Conservation (phyloP, 805 yeast genomes). For the Suhomyces prunicola region DNA sequence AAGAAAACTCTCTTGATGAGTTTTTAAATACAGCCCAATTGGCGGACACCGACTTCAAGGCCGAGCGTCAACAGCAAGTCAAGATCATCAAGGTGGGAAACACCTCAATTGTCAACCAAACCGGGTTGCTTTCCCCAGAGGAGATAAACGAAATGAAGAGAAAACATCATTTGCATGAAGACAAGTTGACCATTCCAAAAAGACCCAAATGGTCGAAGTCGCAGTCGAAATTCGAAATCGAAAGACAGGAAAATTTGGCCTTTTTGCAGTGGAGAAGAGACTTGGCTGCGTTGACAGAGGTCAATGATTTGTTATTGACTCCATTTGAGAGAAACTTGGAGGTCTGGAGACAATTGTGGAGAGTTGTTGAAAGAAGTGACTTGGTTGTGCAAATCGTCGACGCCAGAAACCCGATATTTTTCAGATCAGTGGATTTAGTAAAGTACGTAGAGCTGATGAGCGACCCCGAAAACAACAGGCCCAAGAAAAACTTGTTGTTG, state of each 20-base stretch:
- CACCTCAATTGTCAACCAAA: conserved; percentile 38
- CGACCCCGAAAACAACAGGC: conserved; percentile 45
- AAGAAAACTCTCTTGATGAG: conserved; percentile 90
- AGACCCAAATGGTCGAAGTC: conserved; percentile 81
- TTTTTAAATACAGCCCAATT: conserved; percentile 92
- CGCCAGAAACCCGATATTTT: conserved; percentile 89
- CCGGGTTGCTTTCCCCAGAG: conserved; percentile 56
- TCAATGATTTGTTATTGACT: conserved; percentile 79
- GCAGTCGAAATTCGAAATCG: conserved; percentile 73
- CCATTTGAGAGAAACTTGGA: conserved; percentile 97
- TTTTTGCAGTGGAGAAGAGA: conserved; percentile 93
- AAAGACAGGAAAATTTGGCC: conserved; percentile 83
- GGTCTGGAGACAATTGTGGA: conserved; percentile 98
- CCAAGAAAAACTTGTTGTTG: conserved; percentile 74
- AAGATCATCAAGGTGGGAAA: conserved; percentile 75
- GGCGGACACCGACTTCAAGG: conserved; percentile 94
- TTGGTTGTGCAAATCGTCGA: conserved; percentile 95
- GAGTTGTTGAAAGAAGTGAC: conserved; percentile 94
- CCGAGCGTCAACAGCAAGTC: conserved; percentile 80
- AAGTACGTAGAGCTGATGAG: conserved; percentile 70
- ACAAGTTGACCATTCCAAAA: conserved; percentile 81
- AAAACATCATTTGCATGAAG: conserved; percentile 64
- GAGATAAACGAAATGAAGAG: conserved; percentile 60
- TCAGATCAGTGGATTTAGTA: conserved; percentile 86
- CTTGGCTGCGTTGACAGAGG: conserved; percentile 80